Conservation (phyloP, 2,329 filamentous ascomycete genomes). For the Fusarium robinianum region DNA sequence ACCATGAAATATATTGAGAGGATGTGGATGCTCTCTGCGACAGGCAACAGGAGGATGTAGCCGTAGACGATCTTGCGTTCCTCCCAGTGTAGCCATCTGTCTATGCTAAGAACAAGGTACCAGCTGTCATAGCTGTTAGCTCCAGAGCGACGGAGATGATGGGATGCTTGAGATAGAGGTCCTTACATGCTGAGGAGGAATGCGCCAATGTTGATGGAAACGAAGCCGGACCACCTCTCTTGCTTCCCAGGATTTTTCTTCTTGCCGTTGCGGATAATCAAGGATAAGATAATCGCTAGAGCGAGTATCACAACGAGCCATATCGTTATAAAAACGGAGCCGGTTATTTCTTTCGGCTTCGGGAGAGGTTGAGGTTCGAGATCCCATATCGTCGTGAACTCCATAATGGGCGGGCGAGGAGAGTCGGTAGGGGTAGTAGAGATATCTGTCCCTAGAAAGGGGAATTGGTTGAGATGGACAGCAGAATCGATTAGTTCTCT, state of each 20-base stretch:
- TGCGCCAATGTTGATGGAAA: too few relatives aligned
- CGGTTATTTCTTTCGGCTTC: neutral
- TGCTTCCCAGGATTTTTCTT: conserved; percentile 10
- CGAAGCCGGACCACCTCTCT: too few relatives aligned
- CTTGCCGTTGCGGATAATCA: neutral
- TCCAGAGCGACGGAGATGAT: neutral
- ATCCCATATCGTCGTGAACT: conserved; percentile 11
- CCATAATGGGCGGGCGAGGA: too few relatives aligned
- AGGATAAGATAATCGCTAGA: conserved; percentile 3
- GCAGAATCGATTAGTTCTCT: neutral
- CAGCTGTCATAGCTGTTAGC: neutral
- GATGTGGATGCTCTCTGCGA: conserved; percentile 16
- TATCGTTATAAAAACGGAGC: conserved; percentile 12
- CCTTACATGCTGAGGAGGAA: conserved; percentile 10
- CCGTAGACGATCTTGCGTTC: conserved; percentile 3
- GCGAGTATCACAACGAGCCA: conserved; percentile 3
- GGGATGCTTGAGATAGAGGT: neutral
- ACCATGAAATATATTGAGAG: conserved; percentile 12
- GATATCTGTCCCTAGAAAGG: too few relatives aligned
- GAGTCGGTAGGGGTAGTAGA: too few relatives aligned
- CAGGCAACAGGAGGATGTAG: conserved; percentile 17
- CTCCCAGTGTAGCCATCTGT: conserved; percentile 17
- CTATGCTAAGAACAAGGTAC: conserved; percentile 11
- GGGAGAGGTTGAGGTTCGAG: conserved; percentile 6
- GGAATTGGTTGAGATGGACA: neutral